phyloP scores from a whole-genome alignment of 176 grass and related monocot genomes.

The Paspalum vaginatum region DNA sequence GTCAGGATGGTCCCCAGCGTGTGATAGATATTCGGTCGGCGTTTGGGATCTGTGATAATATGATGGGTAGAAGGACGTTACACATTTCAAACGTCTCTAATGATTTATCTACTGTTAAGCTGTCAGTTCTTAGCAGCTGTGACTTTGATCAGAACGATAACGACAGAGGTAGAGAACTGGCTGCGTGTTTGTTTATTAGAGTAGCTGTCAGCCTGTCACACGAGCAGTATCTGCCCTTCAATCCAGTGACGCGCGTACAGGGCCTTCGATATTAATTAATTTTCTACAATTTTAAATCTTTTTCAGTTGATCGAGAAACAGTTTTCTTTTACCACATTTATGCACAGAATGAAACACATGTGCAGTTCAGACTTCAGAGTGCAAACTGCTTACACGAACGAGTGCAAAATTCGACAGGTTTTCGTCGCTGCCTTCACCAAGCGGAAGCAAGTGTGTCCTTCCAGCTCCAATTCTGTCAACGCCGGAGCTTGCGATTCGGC shows the following conservation, averaged over 20 bases:
- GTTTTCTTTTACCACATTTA: background rate
- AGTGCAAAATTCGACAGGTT: conserved; percentile 61
- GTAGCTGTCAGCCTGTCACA: background rate
- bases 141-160: conserved; percentile 32
- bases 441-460: conserved; percentile 81
- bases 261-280: too few species aligned
- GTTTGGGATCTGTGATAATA: conserved; percentile 13
- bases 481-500: conserved; percentile 33
- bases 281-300: background rate
- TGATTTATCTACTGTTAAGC: conserved; percentile 39
- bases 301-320: background rate
- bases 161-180: conserved; percentile 21
- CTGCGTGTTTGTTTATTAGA: conserved; percentile 19
- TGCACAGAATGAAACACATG: background rate
- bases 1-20: conserved; percentile 18
- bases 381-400: background rate
- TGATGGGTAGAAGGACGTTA: background rate
- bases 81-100: conserved; percentile 1
- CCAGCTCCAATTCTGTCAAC: conserved; percentile 42
- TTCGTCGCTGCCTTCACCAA: conserved; percentile 84
- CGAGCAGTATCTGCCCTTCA: background rate
- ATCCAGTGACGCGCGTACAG: background rate
- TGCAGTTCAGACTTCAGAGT: background rate
- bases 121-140: conserved; percentile 44
- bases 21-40: conserved; percentile 36